Percentiles rank a stretch among this genome's conserved stretches.
These are phyloP conservation scores for Pelargonium fulgidum DNA, from an alignment of 441 rosid genomes.

Conservation along the genomic window DNA sequence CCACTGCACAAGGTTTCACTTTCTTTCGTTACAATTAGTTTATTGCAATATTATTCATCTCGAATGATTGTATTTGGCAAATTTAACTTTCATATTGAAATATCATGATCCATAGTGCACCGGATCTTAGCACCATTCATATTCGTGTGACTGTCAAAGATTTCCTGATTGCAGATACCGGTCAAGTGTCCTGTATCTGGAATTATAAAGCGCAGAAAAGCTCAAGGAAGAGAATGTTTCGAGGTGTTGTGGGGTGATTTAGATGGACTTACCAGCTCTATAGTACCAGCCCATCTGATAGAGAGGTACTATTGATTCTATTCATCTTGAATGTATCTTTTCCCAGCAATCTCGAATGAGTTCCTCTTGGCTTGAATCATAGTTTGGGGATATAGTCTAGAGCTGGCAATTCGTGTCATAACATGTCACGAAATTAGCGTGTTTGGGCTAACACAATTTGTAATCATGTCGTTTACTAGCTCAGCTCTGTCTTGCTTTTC, in stretches of 20 bases:
- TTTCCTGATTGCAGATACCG: slow-evolving; percentile 43
- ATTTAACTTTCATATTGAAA: not conserved
- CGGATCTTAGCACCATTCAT: not conserved
- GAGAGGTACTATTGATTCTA: slow-evolving; percentile 43
- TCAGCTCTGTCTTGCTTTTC: not conserved
- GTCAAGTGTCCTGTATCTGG: slow-evolving; percentile 62
- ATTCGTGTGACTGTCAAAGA: slow-evolving; percentile 3
- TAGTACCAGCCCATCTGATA: slow-evolving; percentile 71
- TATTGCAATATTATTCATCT: slow-evolving; percentile 17
- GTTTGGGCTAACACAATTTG: no score
- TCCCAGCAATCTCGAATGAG: no score
- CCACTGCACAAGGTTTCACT: slow-evolving; percentile 42
- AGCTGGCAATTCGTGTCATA: no score
- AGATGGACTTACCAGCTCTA: slow-evolving; percentile 52
- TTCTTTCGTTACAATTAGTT: slow-evolving; percentile 13
- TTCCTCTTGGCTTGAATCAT: no score
- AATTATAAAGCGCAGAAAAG: slow-evolving; percentile 59
- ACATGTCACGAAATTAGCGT: no score
- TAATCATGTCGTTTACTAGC: not conserved
- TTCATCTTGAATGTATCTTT: no score
- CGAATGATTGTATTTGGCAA: slow-evolving; percentile 1
- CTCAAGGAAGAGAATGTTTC: slow-evolving; percentile 62
- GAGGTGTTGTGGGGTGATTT: slow-evolving; percentile 69
- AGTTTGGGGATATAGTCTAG: no score
- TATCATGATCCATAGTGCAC: not conserved